Base-by-base conservation (phyloP, 148 eudicot genomes). In the Rhododendron henanense region DNA sequence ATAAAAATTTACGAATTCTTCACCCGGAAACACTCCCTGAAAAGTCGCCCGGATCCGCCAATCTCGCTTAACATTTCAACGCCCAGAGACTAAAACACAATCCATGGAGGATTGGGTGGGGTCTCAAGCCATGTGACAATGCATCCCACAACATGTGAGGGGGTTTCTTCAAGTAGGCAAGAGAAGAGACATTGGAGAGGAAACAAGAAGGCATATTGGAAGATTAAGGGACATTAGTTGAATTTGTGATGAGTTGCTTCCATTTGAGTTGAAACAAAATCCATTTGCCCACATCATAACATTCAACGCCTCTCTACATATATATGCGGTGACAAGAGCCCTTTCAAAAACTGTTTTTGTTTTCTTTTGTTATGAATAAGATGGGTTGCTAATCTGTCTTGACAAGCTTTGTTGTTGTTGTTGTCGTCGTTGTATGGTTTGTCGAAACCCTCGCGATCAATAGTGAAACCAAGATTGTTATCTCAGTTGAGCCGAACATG, bases 61-160 rank as follows among this genome's bases (percentile, higher is more conserved):
- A 28, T 69, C 2, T 69, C 25, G 28, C 69, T 7, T 4, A 28
- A 28, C 7, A 31, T 69, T 28, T 10, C 75, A 10, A 69, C 3
- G 74, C 71, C 59, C 69, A 23, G 28, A 23, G 74, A 28, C 37
- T 10, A 69, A 67, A 10, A 31, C 76, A 31, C 76, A 45, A 23
- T 21, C 6, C 23, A 41, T 7, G 81, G 81, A 23, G 31, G 15
- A 11, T n/a, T 45, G 21, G 48, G 81, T 78, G 53, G 81, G 81
- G 81, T 45, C 81, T 78, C 16, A n/a, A 45, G 81, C 55, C 81
- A 78, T 78, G 81, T 78, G 81, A 78, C 81, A 78, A n/a, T 47
- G 53, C n/a, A 10, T 44, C 81, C n/a, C 81, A 23, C 1, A 21
- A 41, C 81, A 78, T 45, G 51, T 78, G 81, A 78, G 13, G 50